Evolutionary conservation across 75 land plant genomes (phyloP), one percentile per base, ranked within the genome.

Genomic region (Cryptomeria japonica): DNA sequence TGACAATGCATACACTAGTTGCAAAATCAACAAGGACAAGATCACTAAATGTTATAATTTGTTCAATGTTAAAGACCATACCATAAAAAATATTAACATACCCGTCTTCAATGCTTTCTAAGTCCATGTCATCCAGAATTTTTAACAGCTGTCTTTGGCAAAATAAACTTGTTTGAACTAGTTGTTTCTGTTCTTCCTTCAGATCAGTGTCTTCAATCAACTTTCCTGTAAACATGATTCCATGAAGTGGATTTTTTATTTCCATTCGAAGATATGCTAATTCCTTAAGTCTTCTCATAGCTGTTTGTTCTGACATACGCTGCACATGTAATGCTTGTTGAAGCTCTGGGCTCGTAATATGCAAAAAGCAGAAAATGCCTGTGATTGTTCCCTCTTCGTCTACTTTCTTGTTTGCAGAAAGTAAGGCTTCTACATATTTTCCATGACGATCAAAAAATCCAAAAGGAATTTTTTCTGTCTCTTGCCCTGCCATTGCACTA

Each of bases 91-190:
- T 19, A 53, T 37, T 5, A 16, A 32, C 90, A 87, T 95, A 96
- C 98, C 98, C 91, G 76, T 94, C 94, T 87, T 96, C 98, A 85
- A 96, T 95, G 85, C 95, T 92, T 68, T 94, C 93, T 5, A 96
- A 87, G 87, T 96, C 97, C 87, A 90, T 87, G 86, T 96, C 97
- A 86, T 94, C 92, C 18, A 94, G 90, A 41, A 96, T 90, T 85
- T 96, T 95, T 44, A 92, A 83, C 89, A 96, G 85, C 79, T 96
- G 98, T 78, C 93, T 92, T 68, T 89, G 94, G 89, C 98, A 95
- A 37, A 95, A 86, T 6, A 87, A 84, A 53, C 92, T 90, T 3
- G 91, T 93, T 89, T 86, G 92, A 58, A 95, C 78, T 15, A 94
- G 87, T 37, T 95, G 92, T 80, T 87, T 95, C 85, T 96, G 98